Conservation (phyloP, 2,329 filamentous ascomycete genomes). For the Colletotrichum salicis region DNA sequence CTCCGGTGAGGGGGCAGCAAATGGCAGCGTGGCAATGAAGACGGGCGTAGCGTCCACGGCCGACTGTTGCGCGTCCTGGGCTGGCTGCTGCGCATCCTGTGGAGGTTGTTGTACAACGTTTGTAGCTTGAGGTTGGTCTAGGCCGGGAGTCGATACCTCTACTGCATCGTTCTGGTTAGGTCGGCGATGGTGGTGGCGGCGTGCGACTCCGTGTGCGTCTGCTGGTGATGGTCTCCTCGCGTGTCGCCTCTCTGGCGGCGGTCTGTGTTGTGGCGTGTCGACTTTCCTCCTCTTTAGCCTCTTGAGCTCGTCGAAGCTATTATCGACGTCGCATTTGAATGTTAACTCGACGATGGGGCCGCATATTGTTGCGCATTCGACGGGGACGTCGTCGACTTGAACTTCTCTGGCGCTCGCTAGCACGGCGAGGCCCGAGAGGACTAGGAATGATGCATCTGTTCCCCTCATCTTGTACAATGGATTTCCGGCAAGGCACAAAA, state of each 20-base stretch:
- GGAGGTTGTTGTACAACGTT: neutral
- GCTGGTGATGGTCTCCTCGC: neutral
- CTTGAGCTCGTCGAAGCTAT: conserved; percentile 37
- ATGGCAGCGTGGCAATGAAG: conserved; percentile 28
- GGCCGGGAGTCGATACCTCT: neutral
- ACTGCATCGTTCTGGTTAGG: neutral
- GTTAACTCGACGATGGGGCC: conserved; percentile 56
- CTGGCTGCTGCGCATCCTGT: conserved; percentile 2
- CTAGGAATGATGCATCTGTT: conserved; percentile 39
- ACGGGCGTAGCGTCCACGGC: neutral
- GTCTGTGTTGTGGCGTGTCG: neutral
- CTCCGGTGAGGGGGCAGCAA: conserved; percentile 6
- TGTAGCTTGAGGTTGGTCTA: neutral
- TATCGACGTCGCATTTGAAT: conserved; percentile 45
- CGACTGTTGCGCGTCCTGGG: conserved; percentile 6
- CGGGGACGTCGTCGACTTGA: conserved; percentile 48
- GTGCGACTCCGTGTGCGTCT: neutral
- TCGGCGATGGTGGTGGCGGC: conserved; percentile 21
- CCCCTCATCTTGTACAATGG: conserved; percentile 40
- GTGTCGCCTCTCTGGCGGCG: neutral
- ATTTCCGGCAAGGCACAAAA: too few species aligned
- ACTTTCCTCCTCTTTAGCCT: conserved; percentile 42
- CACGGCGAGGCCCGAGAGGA: conserved; percentile 44
- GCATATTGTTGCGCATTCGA: conserved; percentile 54
- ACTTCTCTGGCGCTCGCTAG: conserved; percentile 45